These are phyloP conservation scores for Boletus edulis DNA, from an alignment of 768 basidiomycete species.

Conservation along the genomic window DNA sequence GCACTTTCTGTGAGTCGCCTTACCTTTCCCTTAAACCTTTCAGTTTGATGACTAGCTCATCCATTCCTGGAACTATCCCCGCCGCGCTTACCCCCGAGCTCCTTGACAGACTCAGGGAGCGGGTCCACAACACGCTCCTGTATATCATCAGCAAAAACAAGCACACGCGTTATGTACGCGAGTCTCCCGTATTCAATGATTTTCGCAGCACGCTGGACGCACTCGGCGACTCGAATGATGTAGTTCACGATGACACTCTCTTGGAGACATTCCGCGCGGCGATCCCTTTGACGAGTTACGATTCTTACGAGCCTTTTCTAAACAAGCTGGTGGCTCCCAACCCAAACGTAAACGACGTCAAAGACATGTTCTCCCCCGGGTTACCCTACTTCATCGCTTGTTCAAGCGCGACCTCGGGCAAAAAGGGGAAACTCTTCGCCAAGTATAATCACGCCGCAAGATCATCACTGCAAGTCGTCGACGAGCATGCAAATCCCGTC, in stretches of 20 bases:
- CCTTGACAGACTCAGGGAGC: background rate
- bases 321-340: slow-evolving; percentile 4
- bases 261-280: slow-evolving; percentile 13
- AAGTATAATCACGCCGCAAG: slow-evolving; percentile 11
- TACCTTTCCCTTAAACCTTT: no score
- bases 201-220: slow-evolving; percentile 13
- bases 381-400: slow-evolving; percentile 20
- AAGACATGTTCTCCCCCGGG: slow-evolving; percentile 22
- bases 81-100: background rate
- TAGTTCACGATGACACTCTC: background rate
- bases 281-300: slow-evolving; percentile 22
- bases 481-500: slow-evolving; percentile 11
- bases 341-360: slow-evolving; percentile 9
- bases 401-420: slow-evolving; percentile 19
- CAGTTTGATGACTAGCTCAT: background rate
- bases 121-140: slow-evolving; percentile 4
- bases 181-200: slow-evolving; percentile 10
- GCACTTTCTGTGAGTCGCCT: no score
- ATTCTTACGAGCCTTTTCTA: slow-evolving; percentile 19
- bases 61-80: background rate
- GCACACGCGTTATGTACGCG: slow-evolving; percentile 12
- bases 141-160: slow-evolving; percentile 13
- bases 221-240: background rate
- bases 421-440: slow-evolving; percentile 17
- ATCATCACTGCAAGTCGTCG: slow-evolving; percentile 11